Evolutionary conservation across 1,139 yeast species (phyloP).

Genomic region (Taphrina flavorubra): DNA sequence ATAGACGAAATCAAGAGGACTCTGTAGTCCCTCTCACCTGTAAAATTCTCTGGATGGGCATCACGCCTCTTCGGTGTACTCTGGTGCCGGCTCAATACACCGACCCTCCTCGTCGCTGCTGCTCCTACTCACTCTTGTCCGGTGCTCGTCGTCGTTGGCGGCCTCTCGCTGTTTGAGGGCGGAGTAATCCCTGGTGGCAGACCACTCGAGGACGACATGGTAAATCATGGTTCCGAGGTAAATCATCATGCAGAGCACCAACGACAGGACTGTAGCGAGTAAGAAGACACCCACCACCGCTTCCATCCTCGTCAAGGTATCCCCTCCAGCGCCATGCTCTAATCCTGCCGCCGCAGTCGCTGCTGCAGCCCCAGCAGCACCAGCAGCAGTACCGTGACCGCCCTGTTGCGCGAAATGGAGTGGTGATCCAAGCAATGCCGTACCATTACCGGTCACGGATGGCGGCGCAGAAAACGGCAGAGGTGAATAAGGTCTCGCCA

Average conservation of each 20-base stretch:
- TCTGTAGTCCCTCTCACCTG: slow-evolving; percentile 9
- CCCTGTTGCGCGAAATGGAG: too few species aligned
- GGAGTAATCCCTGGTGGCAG: background rate
- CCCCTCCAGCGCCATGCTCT: too few species aligned
- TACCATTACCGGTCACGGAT: background rate
- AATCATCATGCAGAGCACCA: slow-evolving; percentile 11
- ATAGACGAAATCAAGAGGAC: slow-evolving; percentile 51
- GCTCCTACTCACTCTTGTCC: background rate
- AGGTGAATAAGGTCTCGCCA: background rate
- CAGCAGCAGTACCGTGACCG: too few species aligned
- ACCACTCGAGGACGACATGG: background rate
- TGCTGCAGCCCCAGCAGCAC: background rate
- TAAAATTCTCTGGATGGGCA: too few species aligned
- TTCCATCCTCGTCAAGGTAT: background rate
- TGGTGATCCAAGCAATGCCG: too few species aligned
- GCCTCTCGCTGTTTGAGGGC: slow-evolving; percentile 9
- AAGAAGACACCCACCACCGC: background rate
- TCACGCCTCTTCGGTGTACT: background rate
- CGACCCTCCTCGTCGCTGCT: too few species aligned
- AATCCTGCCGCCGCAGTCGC: background rate
- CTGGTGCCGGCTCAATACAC: background rate
- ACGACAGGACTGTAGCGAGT: background rate
- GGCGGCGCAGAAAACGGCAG: slow-evolving; percentile 6
- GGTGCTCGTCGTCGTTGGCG: background rate
- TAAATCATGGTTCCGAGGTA: background rate